phyloP scores from a whole-genome alignment of 305 asterid species.

The Andrographis paniculata region DNA sequence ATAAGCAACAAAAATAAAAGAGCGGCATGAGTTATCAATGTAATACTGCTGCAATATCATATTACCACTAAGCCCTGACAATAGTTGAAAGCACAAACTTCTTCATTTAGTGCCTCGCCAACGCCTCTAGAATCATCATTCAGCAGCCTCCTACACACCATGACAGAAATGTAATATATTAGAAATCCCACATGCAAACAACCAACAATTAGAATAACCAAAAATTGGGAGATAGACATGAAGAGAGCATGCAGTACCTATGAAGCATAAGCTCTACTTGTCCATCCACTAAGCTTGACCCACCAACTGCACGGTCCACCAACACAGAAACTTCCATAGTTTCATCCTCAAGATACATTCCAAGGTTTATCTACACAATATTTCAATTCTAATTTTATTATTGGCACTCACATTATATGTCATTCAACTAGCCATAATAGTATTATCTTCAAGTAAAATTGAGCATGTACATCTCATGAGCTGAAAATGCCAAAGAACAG shows the following conservation, averaged over 20 bases:
- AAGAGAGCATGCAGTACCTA: constrained; percentile 35
- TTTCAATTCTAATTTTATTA: constrained; percentile 10
- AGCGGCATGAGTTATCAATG: constrained; percentile 4
- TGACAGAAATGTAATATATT: constrained; percentile 11
- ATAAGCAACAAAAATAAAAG: background rate
- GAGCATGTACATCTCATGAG: too few species aligned
- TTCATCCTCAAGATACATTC: constrained; percentile 70
- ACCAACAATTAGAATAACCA: constrained; percentile 5
- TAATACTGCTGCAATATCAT: constrained; percentile 11
- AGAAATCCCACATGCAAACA: constrained; percentile 8
- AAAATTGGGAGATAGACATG: constrained; percentile 6
- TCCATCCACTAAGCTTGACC: constrained; percentile 83
- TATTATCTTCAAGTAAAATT: too few species aligned
- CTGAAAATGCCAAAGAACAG: too few species aligned
- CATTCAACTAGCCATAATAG: background rate
- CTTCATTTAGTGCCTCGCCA: constrained; percentile 85
- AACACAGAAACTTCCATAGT: constrained; percentile 65
- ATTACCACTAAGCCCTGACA: constrained; percentile 78
- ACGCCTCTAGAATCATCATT: constrained; percentile 88
- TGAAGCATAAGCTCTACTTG: constrained; percentile 93
- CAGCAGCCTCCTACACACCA: constrained; percentile 64
- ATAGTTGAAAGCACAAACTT: constrained; percentile 49
- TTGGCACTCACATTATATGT: background rate
- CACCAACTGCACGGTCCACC: constrained; percentile 95
- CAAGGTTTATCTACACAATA: constrained; percentile 74